phyloP scores from a whole-genome alignment of 2,329 filamentous ascomycete genomes.

The Fusarium tricinctum region DNA sequence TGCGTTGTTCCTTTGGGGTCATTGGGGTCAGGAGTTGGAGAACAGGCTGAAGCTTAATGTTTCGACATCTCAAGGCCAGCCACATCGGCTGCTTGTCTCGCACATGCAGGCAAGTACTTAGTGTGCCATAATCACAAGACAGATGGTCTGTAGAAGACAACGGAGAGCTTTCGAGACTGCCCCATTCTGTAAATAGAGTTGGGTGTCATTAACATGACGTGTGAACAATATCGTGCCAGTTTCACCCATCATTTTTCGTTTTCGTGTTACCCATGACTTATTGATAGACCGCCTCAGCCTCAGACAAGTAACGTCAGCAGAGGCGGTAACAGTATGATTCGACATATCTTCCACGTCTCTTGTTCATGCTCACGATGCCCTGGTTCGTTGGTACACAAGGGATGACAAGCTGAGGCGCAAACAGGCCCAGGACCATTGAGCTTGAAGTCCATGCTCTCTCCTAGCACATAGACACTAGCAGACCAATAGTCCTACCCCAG shows the following conservation, averaged over 20 bases:
- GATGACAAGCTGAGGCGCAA: slow-evolving; percentile 4
- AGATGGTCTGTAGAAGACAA: neutral
- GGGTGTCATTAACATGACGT: slow-evolving; percentile 32
- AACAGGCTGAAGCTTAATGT: slow-evolving; percentile 22
- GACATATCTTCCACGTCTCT: neutral
- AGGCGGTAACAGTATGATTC: slow-evolving; percentile 8
- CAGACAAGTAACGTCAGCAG: slow-evolving; percentile 26
- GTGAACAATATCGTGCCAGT: slow-evolving; percentile 19
- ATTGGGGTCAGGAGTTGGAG: slow-evolving; percentile 34
- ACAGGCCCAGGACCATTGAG: slow-evolving; percentile 14
- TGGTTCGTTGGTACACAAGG: neutral
- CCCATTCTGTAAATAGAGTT: slow-evolving; percentile 27
- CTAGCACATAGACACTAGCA: neutral
- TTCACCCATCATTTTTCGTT: slow-evolving; percentile 27
- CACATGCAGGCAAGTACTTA: slow-evolving; percentile 25
- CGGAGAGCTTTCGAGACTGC: slow-evolving; percentile 10
- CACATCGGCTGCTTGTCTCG: slow-evolving; percentile 12
- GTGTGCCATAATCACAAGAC: slow-evolving; percentile 1
- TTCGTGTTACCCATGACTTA: slow-evolving; percentile 30
- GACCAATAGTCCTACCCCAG: slow-evolving; percentile 37
- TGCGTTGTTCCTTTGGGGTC: slow-evolving; percentile 39
- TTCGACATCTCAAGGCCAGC: slow-evolving; percentile 7
- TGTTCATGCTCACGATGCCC: neutral
- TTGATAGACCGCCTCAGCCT: slow-evolving; percentile 30
- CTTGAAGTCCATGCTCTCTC: slow-evolving; percentile 21